Percentiles rank a stretch among this genome's conserved stretches.
phyloP scores from a whole-genome alignment of 2,329 filamentous ascomycete genomes.

The Podosphaera leucotricha region DNA sequence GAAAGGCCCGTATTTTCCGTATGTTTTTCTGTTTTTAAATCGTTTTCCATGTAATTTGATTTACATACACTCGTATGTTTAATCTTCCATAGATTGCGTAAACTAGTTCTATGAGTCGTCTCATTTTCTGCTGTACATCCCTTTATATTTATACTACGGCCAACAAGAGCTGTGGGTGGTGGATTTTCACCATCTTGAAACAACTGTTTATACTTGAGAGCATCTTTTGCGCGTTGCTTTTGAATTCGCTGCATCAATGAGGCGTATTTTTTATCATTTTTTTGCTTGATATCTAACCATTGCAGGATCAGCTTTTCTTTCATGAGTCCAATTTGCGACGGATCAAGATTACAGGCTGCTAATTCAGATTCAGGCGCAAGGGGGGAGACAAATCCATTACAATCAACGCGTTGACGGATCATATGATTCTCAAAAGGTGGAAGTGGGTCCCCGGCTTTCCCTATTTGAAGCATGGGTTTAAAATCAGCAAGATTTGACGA shows the following conservation, averaged over 20 bases:
- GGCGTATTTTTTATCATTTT: constrained; percentile 52
- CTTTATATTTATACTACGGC: constrained; percentile 23
- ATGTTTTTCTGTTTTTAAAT: constrained; percentile 34
- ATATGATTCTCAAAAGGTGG: constrained; percentile 65
- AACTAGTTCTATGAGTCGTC: constrained; percentile 34
- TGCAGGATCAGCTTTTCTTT: constrained; percentile 60
- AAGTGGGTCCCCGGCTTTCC: constrained; percentile 66
- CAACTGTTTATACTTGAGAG: constrained; percentile 44
- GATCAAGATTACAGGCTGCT: constrained; percentile 36
- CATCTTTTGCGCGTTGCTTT: constrained; percentile 47
- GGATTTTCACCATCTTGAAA: constrained; percentile 52
- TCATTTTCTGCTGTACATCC: constrained; percentile 17
- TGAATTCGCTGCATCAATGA: constrained; percentile 48
- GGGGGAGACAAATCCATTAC: constrained; percentile 49
- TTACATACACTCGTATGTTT: constrained; percentile 30
- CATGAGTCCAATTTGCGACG: constrained; percentile 48
- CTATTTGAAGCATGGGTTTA: constrained; percentile 25
- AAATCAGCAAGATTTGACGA: not conserved
- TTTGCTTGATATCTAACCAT: constrained; percentile 53
- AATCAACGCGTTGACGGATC: constrained; percentile 71
- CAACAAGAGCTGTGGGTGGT: constrained; percentile 63
- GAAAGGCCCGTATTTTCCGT: constrained; percentile 20
- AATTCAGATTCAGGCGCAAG: constrained; percentile 42
- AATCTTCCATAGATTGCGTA: constrained; percentile 77
- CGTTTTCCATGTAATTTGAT: constrained; percentile 36